These are phyloP conservation scores for Elaeis guineensis DNA, from an alignment of 176 grass and related monocot genomes.

Conservation along the genomic window DNA sequence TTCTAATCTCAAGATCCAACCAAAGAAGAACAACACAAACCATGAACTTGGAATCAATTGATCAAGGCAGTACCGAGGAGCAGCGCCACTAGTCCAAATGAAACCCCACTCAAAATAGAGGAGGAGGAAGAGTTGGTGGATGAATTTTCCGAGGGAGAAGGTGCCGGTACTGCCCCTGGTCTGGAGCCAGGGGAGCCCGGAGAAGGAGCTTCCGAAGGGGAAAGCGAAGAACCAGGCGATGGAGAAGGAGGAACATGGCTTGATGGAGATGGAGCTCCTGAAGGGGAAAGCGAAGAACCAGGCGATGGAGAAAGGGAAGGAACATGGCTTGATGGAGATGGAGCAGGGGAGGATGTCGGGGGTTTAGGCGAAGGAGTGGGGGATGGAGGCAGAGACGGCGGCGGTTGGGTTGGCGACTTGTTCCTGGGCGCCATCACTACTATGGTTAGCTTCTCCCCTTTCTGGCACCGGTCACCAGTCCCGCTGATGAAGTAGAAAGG, in stretches of 20 bases:
- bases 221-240: neutral
- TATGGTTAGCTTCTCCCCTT: conserved; percentile 35
- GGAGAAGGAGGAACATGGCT: neutral
- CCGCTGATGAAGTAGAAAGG: conserved; percentile 48
- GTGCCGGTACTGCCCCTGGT: too few relatives aligned
- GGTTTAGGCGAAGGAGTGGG: neutral
- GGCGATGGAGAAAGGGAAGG: neutral
- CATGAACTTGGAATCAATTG: neutral
- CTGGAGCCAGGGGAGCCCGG: too few relatives aligned
- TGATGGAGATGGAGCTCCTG: neutral
- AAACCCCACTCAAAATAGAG: neutral
- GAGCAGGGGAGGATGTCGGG: neutral
- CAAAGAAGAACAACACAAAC: neutral
- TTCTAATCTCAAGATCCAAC: neutral
- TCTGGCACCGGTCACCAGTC: conserved; percentile 19
- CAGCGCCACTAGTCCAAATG: neutral
- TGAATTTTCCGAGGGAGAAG: too few relatives aligned
- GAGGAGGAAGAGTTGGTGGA: neutral
- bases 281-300: neutral
- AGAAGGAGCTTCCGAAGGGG: neutral
- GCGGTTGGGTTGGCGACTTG: neutral
- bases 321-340: neutral
- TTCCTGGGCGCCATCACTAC: conserved; percentile 4
- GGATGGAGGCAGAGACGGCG: conserved; percentile 2
- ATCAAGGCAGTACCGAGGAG: neutral